Conservation (phyloP, 1,139 yeast genomes). For the Suhomyces kunorum region DNA sequence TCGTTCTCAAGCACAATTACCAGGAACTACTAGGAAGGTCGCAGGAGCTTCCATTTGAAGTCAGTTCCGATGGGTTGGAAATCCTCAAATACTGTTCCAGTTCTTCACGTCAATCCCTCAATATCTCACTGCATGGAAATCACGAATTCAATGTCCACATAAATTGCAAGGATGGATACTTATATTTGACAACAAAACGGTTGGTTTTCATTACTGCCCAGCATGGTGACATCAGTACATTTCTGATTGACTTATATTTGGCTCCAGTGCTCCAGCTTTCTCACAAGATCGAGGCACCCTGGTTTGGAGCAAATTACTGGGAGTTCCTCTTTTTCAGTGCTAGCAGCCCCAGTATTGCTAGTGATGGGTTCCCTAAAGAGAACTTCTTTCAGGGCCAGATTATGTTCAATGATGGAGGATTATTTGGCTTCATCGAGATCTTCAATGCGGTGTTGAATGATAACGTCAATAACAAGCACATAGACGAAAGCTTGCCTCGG, state of each 20-base stretch:
- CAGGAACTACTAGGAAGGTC: constrained; percentile 17
- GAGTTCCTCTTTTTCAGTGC: constrained; percentile 43
- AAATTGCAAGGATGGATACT: constrained; percentile 33
- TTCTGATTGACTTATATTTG: constrained; percentile 32
- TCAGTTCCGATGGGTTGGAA: constrained; percentile 17
- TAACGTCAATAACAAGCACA: constrained; percentile 26
- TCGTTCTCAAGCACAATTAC: constrained; percentile 27
- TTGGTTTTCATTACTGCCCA: constrained; percentile 37
- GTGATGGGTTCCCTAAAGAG: constrained; percentile 48
- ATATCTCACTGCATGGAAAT: constrained; percentile 18
- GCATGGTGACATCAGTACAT: constrained; percentile 42
- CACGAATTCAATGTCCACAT: constrained; percentile 23
- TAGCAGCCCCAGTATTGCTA: constrained; percentile 27
- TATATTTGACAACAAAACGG: constrained; percentile 41
- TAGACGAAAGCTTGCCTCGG: constrained; percentile 49
- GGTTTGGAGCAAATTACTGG: constrained; percentile 59
- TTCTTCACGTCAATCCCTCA: constrained; percentile 24
- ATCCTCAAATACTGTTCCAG: constrained; percentile 19
- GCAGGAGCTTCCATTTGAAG: constrained; percentile 26
- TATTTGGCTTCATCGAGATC: constrained; percentile 32
- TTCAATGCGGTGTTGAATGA: constrained; percentile 31
- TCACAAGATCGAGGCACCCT: constrained; percentile 48
- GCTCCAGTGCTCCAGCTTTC: constrained; percentile 25
- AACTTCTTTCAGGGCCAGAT: constrained; percentile 41
- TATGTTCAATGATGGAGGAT: constrained; percentile 52